Percentiles rank a stretch among this genome's conserved stretches.
Evolutionary conservation across 495 filamentous ascomycete genomes (phyloP).

Genomic region (Penicillium coffeae): DNA sequence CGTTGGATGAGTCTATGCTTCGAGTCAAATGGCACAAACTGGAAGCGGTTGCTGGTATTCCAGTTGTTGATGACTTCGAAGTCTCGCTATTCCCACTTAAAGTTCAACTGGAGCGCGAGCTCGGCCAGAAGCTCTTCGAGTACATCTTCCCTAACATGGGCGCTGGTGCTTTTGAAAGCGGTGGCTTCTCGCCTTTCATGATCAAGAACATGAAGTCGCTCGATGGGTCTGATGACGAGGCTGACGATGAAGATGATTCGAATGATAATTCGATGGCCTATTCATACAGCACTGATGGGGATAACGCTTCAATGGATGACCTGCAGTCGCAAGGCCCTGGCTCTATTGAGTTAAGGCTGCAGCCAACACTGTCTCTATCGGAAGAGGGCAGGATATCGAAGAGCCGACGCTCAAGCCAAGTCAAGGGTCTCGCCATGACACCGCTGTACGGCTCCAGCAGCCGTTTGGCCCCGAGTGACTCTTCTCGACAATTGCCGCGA

Average conservation of each 20-base stretch:
- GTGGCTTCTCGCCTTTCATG: constrained; percentile 75
- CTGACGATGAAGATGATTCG: constrained; percentile 41
- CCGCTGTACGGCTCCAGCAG: constrained; percentile 35
- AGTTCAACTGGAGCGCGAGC: constrained; percentile 88
- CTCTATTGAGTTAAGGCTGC: constrained; percentile 71
- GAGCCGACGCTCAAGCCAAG: constrained; percentile 27
- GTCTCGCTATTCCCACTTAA: constrained; percentile 90
- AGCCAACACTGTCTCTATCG: constrained; percentile 69
- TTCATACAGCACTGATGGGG: constrained; percentile 24
- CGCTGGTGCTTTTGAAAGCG: constrained; percentile 54
- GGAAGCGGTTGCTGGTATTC: constrained; percentile 95
- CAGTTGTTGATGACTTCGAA: constrained; percentile 96
- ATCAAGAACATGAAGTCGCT: constrained; percentile 68
- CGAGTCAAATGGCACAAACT: constrained; percentile 96
- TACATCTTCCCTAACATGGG: constrained; percentile 90
- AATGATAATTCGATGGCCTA: constrained; percentile 24
- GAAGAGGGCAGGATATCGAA: constrained; percentile 31
- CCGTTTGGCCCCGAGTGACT: constrained; percentile 37
- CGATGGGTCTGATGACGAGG: constrained; percentile 54
- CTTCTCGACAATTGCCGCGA: constrained; percentile 18
- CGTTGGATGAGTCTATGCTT: constrained; percentile 69
- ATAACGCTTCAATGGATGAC: constrained; percentile 34
- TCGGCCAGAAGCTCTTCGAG: constrained; percentile 92
- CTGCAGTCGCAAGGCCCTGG: constrained; percentile 51
- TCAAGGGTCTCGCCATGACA: constrained; percentile 47